Evolutionary conservation across 1,139 yeast species (phyloP).

Genomic region (Saccharomyces uvarum): DNA sequence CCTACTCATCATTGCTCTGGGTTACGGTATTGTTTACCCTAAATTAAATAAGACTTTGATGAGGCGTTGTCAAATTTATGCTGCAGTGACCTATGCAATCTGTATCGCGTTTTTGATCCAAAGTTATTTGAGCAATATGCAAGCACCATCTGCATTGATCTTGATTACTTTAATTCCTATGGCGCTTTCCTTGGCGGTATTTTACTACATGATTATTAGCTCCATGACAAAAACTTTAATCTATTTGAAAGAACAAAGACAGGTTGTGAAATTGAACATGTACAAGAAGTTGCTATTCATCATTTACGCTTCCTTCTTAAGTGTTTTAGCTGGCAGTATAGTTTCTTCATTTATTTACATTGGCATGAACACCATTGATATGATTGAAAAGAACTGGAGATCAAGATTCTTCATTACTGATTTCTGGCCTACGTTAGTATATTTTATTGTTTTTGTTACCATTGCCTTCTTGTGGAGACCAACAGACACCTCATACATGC

Average conservation of each 20-base stretch:
- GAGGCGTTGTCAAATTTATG: slow-evolving; percentile 73
- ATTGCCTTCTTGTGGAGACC: slow-evolving; percentile 96
- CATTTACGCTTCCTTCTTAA: slow-evolving; percentile 57
- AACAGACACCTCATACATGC: slow-evolving; percentile 86
- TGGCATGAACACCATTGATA: slow-evolving; percentile 65
- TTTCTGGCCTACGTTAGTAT: slow-evolving; percentile 91
- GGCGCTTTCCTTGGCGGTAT: slow-evolving; percentile 58
- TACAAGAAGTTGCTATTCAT: slow-evolving; percentile 72
- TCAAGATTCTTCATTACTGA: slow-evolving; percentile 80
- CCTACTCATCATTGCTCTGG: slow-evolving; percentile 75
- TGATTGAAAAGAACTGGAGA: slow-evolving; percentile 88
- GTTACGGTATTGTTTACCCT: slow-evolving; percentile 89
- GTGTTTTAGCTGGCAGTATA: slow-evolving; percentile 56
- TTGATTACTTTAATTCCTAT: slow-evolving; percentile 58
- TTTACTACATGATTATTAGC: slow-evolving; percentile 67
- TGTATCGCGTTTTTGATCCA: slow-evolving; percentile 62
- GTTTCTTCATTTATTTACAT: slow-evolving; percentile 64
- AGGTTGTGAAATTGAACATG: slow-evolving; percentile 81
- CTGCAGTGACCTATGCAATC: slow-evolving; percentile 62
- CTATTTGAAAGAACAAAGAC: slow-evolving; percentile 74
- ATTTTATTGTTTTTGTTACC: slow-evolving; percentile 73
- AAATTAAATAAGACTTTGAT: slow-evolving; percentile 68
- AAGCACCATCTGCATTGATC: slow-evolving; percentile 33
- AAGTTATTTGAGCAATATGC: slow-evolving; percentile 52
- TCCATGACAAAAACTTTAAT: slow-evolving; percentile 70